Base-by-base conservation (phyloP, 768 basidiomycete species). In the Psilocybe tampanensis region DNA sequence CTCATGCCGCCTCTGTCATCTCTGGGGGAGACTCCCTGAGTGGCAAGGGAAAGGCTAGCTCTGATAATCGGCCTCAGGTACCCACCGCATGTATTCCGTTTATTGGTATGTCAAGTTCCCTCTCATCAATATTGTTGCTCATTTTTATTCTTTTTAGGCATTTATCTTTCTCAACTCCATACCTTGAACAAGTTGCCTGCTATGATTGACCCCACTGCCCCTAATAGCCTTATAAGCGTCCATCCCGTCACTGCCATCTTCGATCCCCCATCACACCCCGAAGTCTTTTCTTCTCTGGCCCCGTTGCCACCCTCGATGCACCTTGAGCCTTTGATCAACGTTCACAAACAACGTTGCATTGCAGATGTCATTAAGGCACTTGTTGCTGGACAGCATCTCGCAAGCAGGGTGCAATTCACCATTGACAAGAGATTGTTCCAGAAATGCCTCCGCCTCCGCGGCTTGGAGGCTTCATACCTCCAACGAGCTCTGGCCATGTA, bases 321-420 rank as follows among this genome's bases (percentile, higher is more conserved):
- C 59, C 81, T 94, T 24, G 91, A 94, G 64, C 91, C 92, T 3
- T 72, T 94, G 56, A 91, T 94, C 73, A 94, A 93, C 67, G 88
- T 94, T 6, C 90, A 94, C 71, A 94, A 94, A 71, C 92, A 94
- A 67, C 84, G 92, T 33, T 73, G 88, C 62, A 89, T 92, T 51
- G 90, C 92, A 9, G 82, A 81, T 15, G 86, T 91, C 41, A 90
- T 94, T 74, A 92, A 92, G 69, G 80, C 83, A 7, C 74, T 94
- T 53, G 90, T 94, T 8, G 85, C 88, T 9, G 90, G 90, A 2
- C 92, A 94, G 66, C 92, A 94, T 64, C 81, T 92, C 9, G 89
- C 92, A 2, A 85, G 86, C 56, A 82, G 83, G 23, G 79, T 92
- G 24, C 83, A 89, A 36, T 88, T 83, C 60, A 79, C 82, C 24